A percentile compares a stretch with the other conserved stretches of the same genome.
These are phyloP conservation scores for Alternaria conjuncta DNA, from an alignment of 2,329 filamentous ascomycete species.

Conservation along the genomic window DNA sequence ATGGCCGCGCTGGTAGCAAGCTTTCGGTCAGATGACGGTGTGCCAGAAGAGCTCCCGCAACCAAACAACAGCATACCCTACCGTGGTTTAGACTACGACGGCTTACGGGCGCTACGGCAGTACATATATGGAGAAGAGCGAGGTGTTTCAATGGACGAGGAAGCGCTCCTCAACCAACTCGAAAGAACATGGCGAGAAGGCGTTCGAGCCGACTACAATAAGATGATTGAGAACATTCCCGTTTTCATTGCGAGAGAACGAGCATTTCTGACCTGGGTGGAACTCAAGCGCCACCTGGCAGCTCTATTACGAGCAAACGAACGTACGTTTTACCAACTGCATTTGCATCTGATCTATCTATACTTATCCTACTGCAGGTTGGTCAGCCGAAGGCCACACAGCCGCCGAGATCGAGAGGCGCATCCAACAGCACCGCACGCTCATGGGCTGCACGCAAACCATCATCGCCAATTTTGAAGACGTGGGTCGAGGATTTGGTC, in stretches of 20 bases:
- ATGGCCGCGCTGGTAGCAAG: slow-evolving; percentile 37
- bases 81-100: slow-evolving; percentile 39
- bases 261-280: slow-evolving; percentile 45
- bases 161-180: slow-evolving; percentile 36
- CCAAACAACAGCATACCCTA: slow-evolving; percentile 29
- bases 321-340: slow-evolving; percentile 27
- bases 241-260: slow-evolving; percentile 43
- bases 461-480: slow-evolving; percentile 41
- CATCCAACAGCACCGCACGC: slow-evolving; percentile 41
- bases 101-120: slow-evolving; percentile 36
- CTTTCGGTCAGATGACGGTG: slow-evolving; percentile 31
- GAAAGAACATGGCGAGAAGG: slow-evolving; percentile 42
- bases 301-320: slow-evolving; percentile 42
- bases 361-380: slow-evolving; percentile 30
- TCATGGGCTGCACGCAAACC: slow-evolving; percentile 43
- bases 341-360: background rate
- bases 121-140: slow-evolving; percentile 40
- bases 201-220: slow-evolving; percentile 35
- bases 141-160: slow-evolving; percentile 34
- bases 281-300: slow-evolving; percentile 42
- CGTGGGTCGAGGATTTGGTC: slow-evolving; percentile 33
- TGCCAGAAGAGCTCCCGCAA: slow-evolving; percentile 28
- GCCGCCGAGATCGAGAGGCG: slow-evolving; percentile 40
- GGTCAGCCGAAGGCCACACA: slow-evolving; percentile 37
- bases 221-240: slow-evolving; percentile 34